A percentile compares a stretch with the other conserved stretches of the same genome.
phyloP scores from a whole-genome alignment of 768 basidiomycete genomes.

The Pulveroboletus ravenelii region DNA sequence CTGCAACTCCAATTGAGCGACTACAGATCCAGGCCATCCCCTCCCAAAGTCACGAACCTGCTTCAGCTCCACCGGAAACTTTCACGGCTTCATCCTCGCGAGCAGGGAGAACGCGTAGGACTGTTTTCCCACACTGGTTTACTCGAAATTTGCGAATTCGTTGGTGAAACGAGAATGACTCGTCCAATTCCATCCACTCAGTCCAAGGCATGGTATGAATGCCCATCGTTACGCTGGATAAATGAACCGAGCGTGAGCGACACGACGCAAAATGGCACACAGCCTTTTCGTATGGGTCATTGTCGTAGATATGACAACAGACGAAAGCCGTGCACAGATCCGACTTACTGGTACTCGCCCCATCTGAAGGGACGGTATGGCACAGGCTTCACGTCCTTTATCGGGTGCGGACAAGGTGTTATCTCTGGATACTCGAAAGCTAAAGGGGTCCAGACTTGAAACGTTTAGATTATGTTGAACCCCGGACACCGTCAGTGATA shows the following conservation, averaged over 20 bases:
- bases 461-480: background rate
- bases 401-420: slow-evolving; percentile 35
- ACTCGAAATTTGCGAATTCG: slow-evolving; percentile 55
- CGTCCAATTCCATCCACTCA: slow-evolving; percentile 75
- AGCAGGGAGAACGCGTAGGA: slow-evolving; percentile 44
- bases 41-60: slow-evolving; percentile 17
- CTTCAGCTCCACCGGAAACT: slow-evolving; percentile 30
- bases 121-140: slow-evolving; percentile 42
- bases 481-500: no score
- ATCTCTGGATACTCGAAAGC: slow-evolving; percentile 51
- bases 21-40: background rate
- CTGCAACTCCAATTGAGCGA: slow-evolving; percentile 29
- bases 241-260: slow-evolving; percentile 1
- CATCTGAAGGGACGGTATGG: slow-evolving; percentile 68
- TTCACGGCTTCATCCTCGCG: slow-evolving; percentile 39
- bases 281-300: background rate
- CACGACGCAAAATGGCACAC: background rate
- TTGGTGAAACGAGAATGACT: slow-evolving; percentile 52
- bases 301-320: no score
- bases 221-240: slow-evolving; percentile 63
- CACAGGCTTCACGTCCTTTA: slow-evolving; percentile 49
- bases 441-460: slow-evolving; percentile 58
- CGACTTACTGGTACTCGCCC: slow-evolving; percentile 64
- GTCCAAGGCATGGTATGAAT: slow-evolving; percentile 66
- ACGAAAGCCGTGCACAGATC: background rate